Evolutionary conservation across 768 basidiomycete species (phyloP).

Genomic region (Pholiota conissans): DNA sequence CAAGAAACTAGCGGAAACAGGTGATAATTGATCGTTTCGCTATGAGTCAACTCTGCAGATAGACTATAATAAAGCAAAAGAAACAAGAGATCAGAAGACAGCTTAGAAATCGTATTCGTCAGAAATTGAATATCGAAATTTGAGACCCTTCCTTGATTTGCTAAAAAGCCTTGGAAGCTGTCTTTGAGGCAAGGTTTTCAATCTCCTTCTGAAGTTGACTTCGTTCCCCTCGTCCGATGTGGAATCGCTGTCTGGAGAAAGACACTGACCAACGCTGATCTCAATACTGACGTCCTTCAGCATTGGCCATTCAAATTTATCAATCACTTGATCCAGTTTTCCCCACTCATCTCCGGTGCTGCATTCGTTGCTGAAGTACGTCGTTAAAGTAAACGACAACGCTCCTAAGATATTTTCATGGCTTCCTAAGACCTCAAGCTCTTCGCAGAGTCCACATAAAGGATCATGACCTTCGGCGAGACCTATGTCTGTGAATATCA

Average conservation of each 20-base stretch:
- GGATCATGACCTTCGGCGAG: no score
- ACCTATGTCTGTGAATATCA: no score
- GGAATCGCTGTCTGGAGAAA: no score
- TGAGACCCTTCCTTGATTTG: background rate
- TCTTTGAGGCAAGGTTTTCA: background rate
- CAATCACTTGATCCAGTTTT: background rate
- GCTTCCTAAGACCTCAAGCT: background rate
- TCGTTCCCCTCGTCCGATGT: no score
- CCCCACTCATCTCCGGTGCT: background rate
- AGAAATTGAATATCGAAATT: background rate
- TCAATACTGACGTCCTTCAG: background rate
- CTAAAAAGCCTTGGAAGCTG: background rate
- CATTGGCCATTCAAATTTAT: background rate
- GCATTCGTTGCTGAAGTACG: no score
- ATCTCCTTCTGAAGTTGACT: background rate
- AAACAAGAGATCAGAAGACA: no score
- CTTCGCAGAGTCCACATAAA: no score
- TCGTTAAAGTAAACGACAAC: background rate
- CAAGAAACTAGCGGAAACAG: no score
- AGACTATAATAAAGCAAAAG: no score
- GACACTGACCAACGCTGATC: background rate
- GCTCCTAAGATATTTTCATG: background rate
- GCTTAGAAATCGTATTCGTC: no score
- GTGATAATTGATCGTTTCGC: no score
- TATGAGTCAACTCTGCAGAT: no score